Conservation (phyloP, 495 filamentous ascomycete species). For the Podospora bellae-mahoneyi region DNA sequence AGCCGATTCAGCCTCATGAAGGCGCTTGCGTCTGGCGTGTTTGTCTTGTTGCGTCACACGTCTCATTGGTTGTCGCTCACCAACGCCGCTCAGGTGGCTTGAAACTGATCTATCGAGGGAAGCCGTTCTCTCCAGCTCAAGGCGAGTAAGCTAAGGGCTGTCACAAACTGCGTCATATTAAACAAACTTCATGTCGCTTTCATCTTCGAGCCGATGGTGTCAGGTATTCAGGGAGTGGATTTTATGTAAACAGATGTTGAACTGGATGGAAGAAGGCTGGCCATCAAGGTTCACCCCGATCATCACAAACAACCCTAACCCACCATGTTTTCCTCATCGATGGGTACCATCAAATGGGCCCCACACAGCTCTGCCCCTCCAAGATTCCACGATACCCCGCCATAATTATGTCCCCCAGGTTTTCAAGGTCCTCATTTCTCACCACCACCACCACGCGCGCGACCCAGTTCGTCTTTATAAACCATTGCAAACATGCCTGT, state of each 20-base stretch:
- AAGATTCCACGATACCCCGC: not conserved
- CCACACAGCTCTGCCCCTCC: not conserved
- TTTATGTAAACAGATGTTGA: too few relatives aligned
- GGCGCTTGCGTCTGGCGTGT: not conserved
- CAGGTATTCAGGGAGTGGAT: too few relatives aligned
- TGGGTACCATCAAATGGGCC: not conserved
- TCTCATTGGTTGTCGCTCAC: not conserved
- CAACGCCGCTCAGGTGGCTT: not conserved
- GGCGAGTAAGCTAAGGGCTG: too few relatives aligned
- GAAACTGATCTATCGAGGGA: not conserved
- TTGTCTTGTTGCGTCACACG: not conserved
- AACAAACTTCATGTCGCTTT: too few relatives aligned
- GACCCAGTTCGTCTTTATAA: not conserved
- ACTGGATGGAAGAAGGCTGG: too few relatives aligned
- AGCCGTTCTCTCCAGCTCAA: not conserved
- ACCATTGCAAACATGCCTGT: slow-evolving; percentile 10
- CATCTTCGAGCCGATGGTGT: too few relatives aligned
- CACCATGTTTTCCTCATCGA: not conserved
- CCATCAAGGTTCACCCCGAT: not conserved
- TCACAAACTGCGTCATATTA: too few relatives aligned
- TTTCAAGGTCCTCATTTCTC: not conserved
- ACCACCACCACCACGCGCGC: not conserved
- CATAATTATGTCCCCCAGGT: slow-evolving; percentile 3
- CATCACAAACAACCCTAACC: not conserved
- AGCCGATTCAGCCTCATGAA: not conserved